These are phyloP conservation scores for Phytophthora podocarpi DNA, from an alignment of 352 stramenopile species.

Conservation along the genomic window DNA sequence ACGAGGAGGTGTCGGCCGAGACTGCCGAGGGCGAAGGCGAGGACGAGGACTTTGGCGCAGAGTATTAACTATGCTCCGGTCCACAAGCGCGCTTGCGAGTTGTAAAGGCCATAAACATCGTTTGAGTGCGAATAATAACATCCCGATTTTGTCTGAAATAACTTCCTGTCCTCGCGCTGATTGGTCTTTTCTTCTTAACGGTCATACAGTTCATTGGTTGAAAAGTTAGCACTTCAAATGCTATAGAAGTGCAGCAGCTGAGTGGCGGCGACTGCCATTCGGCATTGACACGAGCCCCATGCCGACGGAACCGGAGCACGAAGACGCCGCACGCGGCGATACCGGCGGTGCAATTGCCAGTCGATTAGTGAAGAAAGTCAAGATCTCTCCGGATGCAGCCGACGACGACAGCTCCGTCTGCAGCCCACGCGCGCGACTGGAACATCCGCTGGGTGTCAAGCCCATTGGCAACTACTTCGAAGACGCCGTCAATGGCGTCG, in stretches of 20 bases:
- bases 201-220: slow-evolving; percentile 4
- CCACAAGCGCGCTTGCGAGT: neutral
- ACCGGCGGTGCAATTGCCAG: slow-evolving; percentile 19
- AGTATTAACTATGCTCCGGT: slow-evolving; percentile 63
- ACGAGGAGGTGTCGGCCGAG: slow-evolving; percentile 99
- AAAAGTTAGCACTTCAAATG: slow-evolving; percentile 2
- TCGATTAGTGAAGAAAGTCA: slow-evolving; percentile 38
- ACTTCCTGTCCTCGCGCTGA: neutral
- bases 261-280: slow-evolving; percentile 27
- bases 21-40: slow-evolving; percentile 96
- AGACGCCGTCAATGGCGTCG: slow-evolving; percentile 61
- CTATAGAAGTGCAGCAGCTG: slow-evolving; percentile 36
- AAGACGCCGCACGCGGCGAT: slow-evolving; percentile 6
- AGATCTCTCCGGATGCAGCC: slow-evolving; percentile 11
- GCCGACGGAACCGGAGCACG: slow-evolving; percentile 17
- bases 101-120: too few species aligned
- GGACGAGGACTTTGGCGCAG: slow-evolving; percentile 91
- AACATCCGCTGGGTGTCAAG: slow-evolving; percentile 83
- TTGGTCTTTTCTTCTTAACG: neutral
- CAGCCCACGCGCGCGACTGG: slow-evolving; percentile 27
- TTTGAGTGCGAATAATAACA: neutral
- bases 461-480: slow-evolving; percentile 84
- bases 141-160: neutral
- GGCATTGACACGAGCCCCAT: slow-evolving; percentile 17
- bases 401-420: neutral